Base-by-base conservation (phyloP, 129 eudicot species). In the Deinandra increscens region DNA sequence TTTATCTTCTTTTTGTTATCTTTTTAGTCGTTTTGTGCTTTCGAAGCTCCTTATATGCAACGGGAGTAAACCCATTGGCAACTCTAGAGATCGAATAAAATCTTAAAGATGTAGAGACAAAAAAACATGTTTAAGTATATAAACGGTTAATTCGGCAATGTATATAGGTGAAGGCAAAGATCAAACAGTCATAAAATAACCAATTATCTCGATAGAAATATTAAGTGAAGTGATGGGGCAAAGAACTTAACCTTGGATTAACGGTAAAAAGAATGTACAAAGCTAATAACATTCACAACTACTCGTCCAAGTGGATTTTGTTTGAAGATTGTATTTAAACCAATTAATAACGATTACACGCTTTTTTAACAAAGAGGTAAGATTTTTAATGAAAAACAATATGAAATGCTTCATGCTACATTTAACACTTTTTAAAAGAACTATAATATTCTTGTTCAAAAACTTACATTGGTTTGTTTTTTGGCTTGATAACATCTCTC, bases 1-100 rank as follows among this genome's bases (percentile, higher is more conserved):
- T 15, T 39, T 71, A 39, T 69, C n/a, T n/a, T 78, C 65, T 67
- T 18, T 62, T 39, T 68, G 29, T 26, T 26, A 26, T 26, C 3
- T 26, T 1, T 26, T 26, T 1, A 26, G 18, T 60, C 17, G 22
- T 29, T 31, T 54, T 20, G 50, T 50, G 46, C 19, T 61, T 34
- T 45, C 19, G 20, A 14, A 59, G 65, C 58, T 69, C 70, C 9
- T 43, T 17, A 5, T 9, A 41, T 53, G 55, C 39, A 50, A 69
- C n/a, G n/a, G n/a, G n/a, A n/a, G n/a, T n/a, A n/a, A n/a, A 38
- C 36, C 69, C 29, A 43, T 0, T 50, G 15, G 54, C 41, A 15
- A 69, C 6, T 6, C 12, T 14, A 9, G 34, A 5, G 20, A 22
- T 54, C 4, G 38, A 39, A 60, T 4, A 42, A n/a, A n/a, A n/a